Evolutionary conservation across 1,139 yeast genomes (phyloP).

Genomic region (Petasospora fabianii): DNA sequence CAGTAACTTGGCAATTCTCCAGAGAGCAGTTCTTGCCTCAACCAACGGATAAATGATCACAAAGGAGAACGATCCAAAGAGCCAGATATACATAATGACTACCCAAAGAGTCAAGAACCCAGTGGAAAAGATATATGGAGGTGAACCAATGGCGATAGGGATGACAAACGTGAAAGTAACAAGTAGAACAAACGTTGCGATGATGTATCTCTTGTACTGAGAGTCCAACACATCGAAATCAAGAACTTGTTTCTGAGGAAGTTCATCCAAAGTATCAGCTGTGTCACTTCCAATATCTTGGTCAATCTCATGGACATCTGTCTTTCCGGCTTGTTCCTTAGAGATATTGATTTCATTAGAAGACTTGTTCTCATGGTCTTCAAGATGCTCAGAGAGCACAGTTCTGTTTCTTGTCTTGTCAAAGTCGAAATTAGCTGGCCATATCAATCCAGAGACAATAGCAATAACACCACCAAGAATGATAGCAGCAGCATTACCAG

Average conservation of each 20-base stretch:
- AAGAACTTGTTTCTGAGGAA: slow-evolving; percentile 13
- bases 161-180: slow-evolving; percentile 25
- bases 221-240: slow-evolving; percentile 14
- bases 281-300: background rate
- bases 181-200: slow-evolving; percentile 16
- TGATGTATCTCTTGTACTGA: slow-evolving; percentile 20
- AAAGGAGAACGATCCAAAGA: slow-evolving; percentile 28
- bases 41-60: slow-evolving; percentile 30
- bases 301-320: background rate
- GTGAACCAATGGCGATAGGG: slow-evolving; percentile 31
- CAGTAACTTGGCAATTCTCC: too few relatives aligned
- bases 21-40: slow-evolving; percentile 28
- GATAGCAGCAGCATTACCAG: slow-evolving; percentile 28
- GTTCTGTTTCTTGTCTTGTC: slow-evolving; percentile 34
- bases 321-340: background rate
- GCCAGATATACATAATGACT: slow-evolving; percentile 31
- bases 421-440: slow-evolving; percentile 39
- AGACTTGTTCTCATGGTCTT: slow-evolving; percentile 9
- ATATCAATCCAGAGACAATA: slow-evolving; percentile 30
- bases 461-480: slow-evolving; percentile 34
- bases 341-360: slow-evolving; percentile 4
- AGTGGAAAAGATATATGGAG: slow-evolving; percentile 29
- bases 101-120: slow-evolving; percentile 29
- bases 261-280: slow-evolving; percentile 1
- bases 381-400: slow-evolving; percentile 25